These are phyloP conservation scores for Cladochytrium replicatum DNA, from an alignment of 192 early-diverging fungal species.

Conservation along the genomic window DNA sequence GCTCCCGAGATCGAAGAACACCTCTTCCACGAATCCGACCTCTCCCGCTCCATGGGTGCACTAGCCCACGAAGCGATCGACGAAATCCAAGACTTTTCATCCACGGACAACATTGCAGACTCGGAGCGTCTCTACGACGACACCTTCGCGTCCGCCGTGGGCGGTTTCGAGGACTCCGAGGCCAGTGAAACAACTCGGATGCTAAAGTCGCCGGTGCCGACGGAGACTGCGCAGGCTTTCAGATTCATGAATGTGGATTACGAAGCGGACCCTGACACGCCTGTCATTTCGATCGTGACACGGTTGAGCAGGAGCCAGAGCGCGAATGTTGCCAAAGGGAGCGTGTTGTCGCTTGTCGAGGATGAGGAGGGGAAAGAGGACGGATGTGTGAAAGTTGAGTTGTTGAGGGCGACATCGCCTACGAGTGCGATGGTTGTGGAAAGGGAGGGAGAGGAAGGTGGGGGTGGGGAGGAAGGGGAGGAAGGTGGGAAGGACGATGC, in stretches of 20 bases:
- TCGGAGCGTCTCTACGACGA: neutral
- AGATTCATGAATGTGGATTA: slow-evolving; percentile 21
- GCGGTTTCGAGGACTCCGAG: neutral
- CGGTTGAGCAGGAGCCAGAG: neutral
- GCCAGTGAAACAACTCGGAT: neutral
- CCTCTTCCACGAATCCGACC: too few relatives aligned
- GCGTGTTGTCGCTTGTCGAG: neutral
- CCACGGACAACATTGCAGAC: neutral
- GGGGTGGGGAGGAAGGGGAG: neutral
- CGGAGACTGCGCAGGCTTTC: slow-evolving; percentile 5
- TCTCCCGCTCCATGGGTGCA: neutral
- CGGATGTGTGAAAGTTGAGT: slow-evolving; percentile 2
- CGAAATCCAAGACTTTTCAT: neutral
- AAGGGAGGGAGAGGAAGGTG: neutral
- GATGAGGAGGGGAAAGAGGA: slow-evolving; percentile 5
- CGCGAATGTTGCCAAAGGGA: neutral
- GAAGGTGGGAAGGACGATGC: slow-evolving; percentile 3
- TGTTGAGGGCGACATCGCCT: neutral
- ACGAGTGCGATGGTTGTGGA: neutral
- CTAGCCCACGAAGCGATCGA: neutral
- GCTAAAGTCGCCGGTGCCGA: neutral
- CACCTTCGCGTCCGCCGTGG: neutral
- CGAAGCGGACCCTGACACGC: slow-evolving; percentile 11
- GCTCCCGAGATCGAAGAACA: too few relatives aligned
- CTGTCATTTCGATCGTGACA: slow-evolving; percentile 6